phyloP scores from a whole-genome alignment of 2,329 filamentous ascomycete species.

The Fusarium chuoi region DNA sequence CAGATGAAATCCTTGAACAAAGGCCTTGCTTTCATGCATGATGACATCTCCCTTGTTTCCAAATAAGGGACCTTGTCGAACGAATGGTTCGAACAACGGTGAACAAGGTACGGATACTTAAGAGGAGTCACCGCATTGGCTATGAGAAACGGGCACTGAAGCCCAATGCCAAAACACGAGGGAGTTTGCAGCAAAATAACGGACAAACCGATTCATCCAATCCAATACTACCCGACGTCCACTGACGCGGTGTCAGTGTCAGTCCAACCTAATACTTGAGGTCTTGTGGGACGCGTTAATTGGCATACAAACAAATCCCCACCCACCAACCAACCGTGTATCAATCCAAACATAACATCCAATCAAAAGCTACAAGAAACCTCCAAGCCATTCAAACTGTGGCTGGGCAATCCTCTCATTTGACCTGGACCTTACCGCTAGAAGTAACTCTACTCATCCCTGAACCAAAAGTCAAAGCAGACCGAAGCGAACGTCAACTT shows the following conservation, averaged over 20 bases:
- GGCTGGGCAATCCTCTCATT: slow-evolving; percentile 34
- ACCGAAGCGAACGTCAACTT: slow-evolving; percentile 41
- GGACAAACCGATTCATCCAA: slow-evolving; percentile 1
- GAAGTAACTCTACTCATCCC: slow-evolving; percentile 40
- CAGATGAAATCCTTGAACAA: slow-evolving; percentile 13
- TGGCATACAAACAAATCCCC: slow-evolving; percentile 5
- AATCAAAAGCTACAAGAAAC: slow-evolving; percentile 18
- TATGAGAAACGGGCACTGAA: background rate
- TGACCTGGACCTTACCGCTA: slow-evolving; percentile 22
- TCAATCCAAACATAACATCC: slow-evolving; percentile 18
- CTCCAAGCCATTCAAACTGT: slow-evolving; percentile 33
- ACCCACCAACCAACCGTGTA: slow-evolving; percentile 30
- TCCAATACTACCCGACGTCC: background rate
- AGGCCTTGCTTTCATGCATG: slow-evolving; percentile 28
- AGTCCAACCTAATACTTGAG: background rate
- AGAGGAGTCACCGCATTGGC: background rate
- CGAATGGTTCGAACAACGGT: background rate
- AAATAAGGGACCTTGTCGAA: background rate
- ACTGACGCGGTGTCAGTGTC: background rate
- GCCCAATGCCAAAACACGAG: background rate
- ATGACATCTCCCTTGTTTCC: slow-evolving; percentile 18
- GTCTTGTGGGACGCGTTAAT: slow-evolving; percentile 36
- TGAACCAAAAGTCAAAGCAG: slow-evolving; percentile 43
- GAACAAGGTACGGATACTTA: background rate
- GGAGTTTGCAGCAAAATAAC: slow-evolving; percentile 11